Conservation (phyloP, 768 basidiomycete genomes). For the Tricholoma furcatifolium region DNA sequence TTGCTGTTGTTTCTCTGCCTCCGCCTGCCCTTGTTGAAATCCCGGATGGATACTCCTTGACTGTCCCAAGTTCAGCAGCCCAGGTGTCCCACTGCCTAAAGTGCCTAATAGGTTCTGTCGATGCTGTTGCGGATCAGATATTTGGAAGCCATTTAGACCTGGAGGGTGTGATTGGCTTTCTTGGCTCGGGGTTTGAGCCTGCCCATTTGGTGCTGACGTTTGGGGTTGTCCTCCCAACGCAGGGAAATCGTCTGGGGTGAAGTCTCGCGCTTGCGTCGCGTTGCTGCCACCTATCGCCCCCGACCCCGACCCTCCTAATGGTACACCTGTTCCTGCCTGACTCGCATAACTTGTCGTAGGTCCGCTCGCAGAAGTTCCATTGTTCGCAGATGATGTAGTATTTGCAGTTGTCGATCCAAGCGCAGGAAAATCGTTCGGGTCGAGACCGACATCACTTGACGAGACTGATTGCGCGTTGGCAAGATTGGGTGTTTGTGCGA, state of each 20-base stretch:
- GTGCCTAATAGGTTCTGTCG: conserved; percentile 58
- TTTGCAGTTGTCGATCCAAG: conserved; percentile 63
- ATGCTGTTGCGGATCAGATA: conserved; percentile 46
- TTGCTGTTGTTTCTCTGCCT: conserved; percentile 61
- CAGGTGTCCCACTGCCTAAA: conserved; percentile 54
- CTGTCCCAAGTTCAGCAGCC: conserved; percentile 61
- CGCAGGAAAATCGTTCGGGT: conserved; percentile 88
- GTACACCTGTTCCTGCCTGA: conserved; percentile 71
- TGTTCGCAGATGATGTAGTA: conserved; percentile 37
- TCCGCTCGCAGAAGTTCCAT: conserved; percentile 30
- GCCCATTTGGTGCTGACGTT: conserved; percentile 34
- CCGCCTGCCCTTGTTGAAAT: conserved; percentile 57
- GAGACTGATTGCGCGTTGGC: conserved; percentile 58
- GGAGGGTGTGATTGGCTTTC: conserved; percentile 63
- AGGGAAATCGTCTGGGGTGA: conserved; percentile 89
- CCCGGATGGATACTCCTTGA: conserved; percentile 49
- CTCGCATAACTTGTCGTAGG: conserved; percentile 75
- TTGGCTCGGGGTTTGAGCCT: conserved; percentile 32
- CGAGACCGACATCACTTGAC: conserved; percentile 76
- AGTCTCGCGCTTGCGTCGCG: conserved; percentile 54
- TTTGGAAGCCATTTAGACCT: conserved; percentile 70
- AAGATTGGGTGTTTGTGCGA: conserved; percentile 49
- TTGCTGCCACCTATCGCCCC: conserved; percentile 35
- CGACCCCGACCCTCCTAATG: conserved; percentile 39
- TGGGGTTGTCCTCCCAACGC: conserved; percentile 71